Evolutionary conservation across 768 basidiomycete species (phyloP).

Genomic region (Tremella fuciformis): DNA sequence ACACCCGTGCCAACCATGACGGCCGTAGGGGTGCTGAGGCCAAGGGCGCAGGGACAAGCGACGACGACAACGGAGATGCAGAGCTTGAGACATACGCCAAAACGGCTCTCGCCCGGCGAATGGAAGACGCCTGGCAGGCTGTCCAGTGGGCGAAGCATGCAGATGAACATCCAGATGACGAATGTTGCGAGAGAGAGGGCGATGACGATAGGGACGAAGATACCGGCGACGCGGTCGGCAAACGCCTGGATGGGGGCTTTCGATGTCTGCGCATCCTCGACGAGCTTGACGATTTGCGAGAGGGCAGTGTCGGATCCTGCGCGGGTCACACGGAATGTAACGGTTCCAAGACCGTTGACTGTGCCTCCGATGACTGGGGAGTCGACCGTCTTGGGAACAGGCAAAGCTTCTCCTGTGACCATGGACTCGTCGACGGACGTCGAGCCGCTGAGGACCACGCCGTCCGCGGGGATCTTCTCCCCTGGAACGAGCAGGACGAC

Average conservation of each 20-base stretch:
- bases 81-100: conserved; percentile 90
- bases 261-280: conserved; percentile 95
- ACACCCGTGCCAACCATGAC: conserved; percentile 99
- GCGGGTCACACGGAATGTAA: conserved; percentile 91
- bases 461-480: conserved; percentile 94
- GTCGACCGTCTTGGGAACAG: conserved; percentile 77
- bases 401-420: conserved; percentile 93
- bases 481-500: conserved; percentile 91
- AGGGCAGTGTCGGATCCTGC: conserved; percentile 96
- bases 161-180: conserved; percentile 73
- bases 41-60: conserved; percentile 95
- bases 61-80: conserved; percentile 98
- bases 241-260: conserved; percentile 98
- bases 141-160: conserved; percentile 53
- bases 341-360: conserved; percentile 92
- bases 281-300: conserved; percentile 91
- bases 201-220: conserved; percentile 91
- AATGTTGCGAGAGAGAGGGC: conserved; percentile 78
- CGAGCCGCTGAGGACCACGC: conserved; percentile 77
- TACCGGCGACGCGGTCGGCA: conserved; percentile 88
- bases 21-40: conserved; percentile 92
- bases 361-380: conserved; percentile 93
- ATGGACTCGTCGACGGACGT: conserved; percentile 94
- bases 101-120: conserved; percentile 70
- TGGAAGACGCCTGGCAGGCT: conserved; percentile 80